Percentiles rank a stretch among this genome's conserved stretches.
Evolutionary conservation across 2,329 filamentous ascomycete species (phyloP).

Genomic region (Thielaviopsis punctulata): DNA sequence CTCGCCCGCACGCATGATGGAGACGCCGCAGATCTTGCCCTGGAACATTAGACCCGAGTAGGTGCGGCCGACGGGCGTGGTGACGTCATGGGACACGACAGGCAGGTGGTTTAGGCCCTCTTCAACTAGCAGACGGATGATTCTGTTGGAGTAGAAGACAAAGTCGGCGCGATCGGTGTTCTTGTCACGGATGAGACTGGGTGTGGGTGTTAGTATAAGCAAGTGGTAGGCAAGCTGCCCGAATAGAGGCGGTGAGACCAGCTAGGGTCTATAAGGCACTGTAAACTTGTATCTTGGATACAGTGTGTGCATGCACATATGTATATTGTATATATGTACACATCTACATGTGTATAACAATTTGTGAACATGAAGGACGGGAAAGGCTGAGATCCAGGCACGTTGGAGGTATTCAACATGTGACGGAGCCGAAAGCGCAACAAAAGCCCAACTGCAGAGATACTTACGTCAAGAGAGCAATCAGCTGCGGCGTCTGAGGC

Average conservation of each 20-base stretch:
- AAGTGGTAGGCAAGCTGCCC: not conserved
- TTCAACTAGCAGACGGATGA: conserved; percentile 90
- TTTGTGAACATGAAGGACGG: not conserved
- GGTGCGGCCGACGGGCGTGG: conserved; percentile 71
- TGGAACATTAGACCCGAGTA: conserved; percentile 91
- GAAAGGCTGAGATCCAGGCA: not conserved
- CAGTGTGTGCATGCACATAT: too few relatives aligned
- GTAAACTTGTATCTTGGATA: not conserved
- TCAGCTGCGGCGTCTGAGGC: conserved; percentile 87
- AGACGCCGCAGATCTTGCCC: conserved; percentile 95
- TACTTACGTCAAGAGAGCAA: conserved; percentile 89
- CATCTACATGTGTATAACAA: too few relatives aligned
- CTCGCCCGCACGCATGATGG: conserved; percentile 95
- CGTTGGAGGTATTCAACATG: conserved; percentile 7
- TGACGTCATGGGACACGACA: conserved; percentile 74
- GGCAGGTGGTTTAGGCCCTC: conserved; percentile 95
- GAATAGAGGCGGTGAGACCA: not conserved
- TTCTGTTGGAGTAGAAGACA: conserved; percentile 97
- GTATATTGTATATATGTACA: too few relatives aligned
- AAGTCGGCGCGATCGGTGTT: conserved; percentile 86
- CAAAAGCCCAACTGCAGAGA: conserved; percentile 12
- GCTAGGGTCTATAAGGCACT: not conserved
- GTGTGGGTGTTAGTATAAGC: conserved; percentile 12
- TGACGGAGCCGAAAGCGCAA: not conserved
- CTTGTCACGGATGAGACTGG: conserved; percentile 86